Conservation (phyloP, 75 land plant genomes). For the Cryptomeria japonica region DNA sequence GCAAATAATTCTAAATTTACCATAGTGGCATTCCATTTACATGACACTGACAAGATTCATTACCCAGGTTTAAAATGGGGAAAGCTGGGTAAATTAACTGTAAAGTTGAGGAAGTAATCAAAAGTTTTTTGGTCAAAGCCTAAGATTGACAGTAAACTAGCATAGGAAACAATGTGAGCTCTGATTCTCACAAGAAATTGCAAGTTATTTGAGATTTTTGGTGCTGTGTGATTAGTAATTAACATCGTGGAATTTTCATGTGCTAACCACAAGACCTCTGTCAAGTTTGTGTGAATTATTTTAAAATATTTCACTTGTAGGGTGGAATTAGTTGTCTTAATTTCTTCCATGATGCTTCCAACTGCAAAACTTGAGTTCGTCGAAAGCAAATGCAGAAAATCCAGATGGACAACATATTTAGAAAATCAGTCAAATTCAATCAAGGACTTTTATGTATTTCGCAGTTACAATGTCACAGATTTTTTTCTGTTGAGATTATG, state of each 20-base stretch:
- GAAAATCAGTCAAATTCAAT: background rate
- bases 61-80: too few relatives aligned
- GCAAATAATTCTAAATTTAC: background rate
- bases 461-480: background rate
- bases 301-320: background rate
- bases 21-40: too few relatives aligned
- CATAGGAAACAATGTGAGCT: too few relatives aligned
- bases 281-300: background rate
- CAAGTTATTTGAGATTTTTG: too few relatives aligned
- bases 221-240: too few relatives aligned
- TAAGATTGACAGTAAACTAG: too few relatives aligned
- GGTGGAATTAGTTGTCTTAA: background rate
- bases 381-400: background rate
- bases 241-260: background rate
- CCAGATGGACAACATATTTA: background rate
- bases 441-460: background rate
- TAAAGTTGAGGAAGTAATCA: too few relatives aligned
- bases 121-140: too few relatives aligned
- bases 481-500: background rate
- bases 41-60: too few relatives aligned
- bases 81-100: too few relatives aligned
- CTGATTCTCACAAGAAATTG: too few relatives aligned
- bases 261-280: background rate
- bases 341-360: background rate
- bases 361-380: background rate